phyloP scores from a whole-genome alignment of 768 basidiomycete species.

The Serendipita indica region DNA sequence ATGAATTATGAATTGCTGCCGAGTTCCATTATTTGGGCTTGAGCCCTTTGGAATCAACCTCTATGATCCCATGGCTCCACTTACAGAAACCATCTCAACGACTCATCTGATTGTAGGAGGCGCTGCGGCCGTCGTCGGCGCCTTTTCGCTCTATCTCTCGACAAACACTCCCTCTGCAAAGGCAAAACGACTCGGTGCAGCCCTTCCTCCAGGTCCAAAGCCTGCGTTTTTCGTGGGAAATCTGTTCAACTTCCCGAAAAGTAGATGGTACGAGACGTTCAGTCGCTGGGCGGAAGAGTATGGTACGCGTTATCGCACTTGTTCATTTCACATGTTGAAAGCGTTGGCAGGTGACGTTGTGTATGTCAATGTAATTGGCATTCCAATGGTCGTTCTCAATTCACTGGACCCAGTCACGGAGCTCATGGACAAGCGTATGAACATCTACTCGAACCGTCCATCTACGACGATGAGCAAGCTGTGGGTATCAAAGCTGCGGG shows the following conservation, averaged over 20 bases:
- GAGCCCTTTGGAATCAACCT: too few relatives aligned
- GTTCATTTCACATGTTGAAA: too few relatives aligned
- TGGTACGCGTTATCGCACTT: too few relatives aligned
- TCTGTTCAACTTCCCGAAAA: constrained; percentile 12
- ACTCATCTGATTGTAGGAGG: background rate
- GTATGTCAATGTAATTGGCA: background rate
- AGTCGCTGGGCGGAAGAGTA: constrained; percentile 12
- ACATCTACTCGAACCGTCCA: background rate
- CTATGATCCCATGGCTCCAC: too few relatives aligned
- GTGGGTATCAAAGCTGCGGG: background rate
- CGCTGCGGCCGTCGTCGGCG: background rate
- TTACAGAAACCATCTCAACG: too few relatives aligned
- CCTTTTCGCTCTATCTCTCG: background rate
- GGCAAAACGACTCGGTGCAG: background rate
- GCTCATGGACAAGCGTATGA: background rate
- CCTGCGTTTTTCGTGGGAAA: constrained; percentile 9
- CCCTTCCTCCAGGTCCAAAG: constrained; percentile 14
- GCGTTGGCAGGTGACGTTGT: background rate
- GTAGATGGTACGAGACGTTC: constrained; percentile 13
- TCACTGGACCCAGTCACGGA: background rate
- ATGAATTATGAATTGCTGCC: too few relatives aligned
- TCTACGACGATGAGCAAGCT: background rate
- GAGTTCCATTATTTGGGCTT: too few relatives aligned
- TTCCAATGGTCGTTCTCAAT: background rate
- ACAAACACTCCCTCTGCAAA: background rate